Evolutionary conservation across 2,329 filamentous ascomycete species (phyloP).

Genomic region (Phoma sp.): DNA sequence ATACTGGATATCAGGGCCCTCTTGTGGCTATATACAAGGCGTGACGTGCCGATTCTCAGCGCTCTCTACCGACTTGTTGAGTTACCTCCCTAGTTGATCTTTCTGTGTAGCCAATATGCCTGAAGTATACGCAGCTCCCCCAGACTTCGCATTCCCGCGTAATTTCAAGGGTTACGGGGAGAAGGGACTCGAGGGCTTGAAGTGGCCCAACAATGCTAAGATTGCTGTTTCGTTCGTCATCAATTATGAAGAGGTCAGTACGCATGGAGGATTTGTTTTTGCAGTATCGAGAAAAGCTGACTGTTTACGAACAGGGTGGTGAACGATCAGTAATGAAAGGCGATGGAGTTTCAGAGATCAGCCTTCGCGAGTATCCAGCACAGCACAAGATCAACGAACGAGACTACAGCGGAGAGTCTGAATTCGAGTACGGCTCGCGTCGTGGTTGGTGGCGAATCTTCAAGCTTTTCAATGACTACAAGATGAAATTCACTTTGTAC

Average conservation of each 20-base stretch:
- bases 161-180: conserved; percentile 55
- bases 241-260: conserved; percentile 10
- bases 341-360: conserved; percentile 40
- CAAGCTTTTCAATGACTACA: conserved; percentile 55
- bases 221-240: conserved; percentile 49
- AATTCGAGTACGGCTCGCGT: conserved; percentile 60
- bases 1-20: neutral
- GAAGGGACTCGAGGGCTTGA: conserved; percentile 41
- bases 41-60: neutral
- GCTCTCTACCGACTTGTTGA: neutral
- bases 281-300: neutral
- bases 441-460: conserved; percentile 59
- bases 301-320: neutral
- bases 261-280: neutral
- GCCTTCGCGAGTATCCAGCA: conserved; percentile 47
- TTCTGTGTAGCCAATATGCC: conserved; percentile 21
- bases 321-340: conserved; percentile 28
- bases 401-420: conserved; percentile 55
- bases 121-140: conserved; percentile 32
- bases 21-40: neutral
- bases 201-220: conserved; percentile 39
- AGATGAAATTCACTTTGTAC: conserved; percentile 59
- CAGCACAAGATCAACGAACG: conserved; percentile 50
- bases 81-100: neutral
- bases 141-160: conserved; percentile 37